A percentile compares a stretch with the other conserved stretches of the same genome.
Conservation (phyloP, 805 yeast species). For the Jamesozyma lodderae region DNA sequence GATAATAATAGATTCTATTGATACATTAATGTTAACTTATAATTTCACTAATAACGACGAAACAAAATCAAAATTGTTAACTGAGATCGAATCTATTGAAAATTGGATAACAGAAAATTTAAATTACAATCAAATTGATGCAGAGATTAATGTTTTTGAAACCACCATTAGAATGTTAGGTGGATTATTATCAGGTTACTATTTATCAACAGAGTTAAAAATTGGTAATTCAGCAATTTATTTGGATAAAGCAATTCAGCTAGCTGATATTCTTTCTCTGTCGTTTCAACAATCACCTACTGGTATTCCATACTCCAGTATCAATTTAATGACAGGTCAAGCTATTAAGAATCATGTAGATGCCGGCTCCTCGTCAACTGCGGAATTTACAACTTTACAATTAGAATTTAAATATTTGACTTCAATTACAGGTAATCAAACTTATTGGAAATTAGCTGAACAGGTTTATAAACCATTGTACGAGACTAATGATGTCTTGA, state of each 20-base stretch:
- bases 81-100: slow-evolving; percentile 54
- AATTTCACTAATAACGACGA: slow-evolving; percentile 24
- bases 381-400: slow-evolving; percentile 83
- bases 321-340: slow-evolving; percentile 56
- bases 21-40: slow-evolving; percentile 73
- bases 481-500: slow-evolving; percentile 35
- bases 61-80: slow-evolving; percentile 29
- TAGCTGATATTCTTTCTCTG: slow-evolving; percentile 64
- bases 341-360: slow-evolving; percentile 57
- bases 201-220: slow-evolving; percentile 42
- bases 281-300: slow-evolving; percentile 51
- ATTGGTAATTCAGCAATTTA: slow-evolving; percentile 34
- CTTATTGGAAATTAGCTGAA: slow-evolving; percentile 76
- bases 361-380: slow-evolving; percentile 76
- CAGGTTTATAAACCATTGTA: slow-evolving; percentile 64
- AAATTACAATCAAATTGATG: slow-evolving; percentile 54
- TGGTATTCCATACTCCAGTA: slow-evolving; percentile 73
- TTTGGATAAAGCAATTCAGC: slow-evolving; percentile 66
- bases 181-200: slow-evolving; percentile 77
- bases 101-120: slow-evolving; percentile 68
- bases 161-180: slow-evolving; percentile 95
- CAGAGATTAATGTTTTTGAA: slow-evolving; percentile 75
- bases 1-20: slow-evolving; percentile 84
- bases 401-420: slow-evolving; percentile 79
- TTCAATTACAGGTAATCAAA: slow-evolving; percentile 64